phyloP scores from a whole-genome alignment of 352 stramenopile species.

The Phytophthora sansomeana region DNA sequence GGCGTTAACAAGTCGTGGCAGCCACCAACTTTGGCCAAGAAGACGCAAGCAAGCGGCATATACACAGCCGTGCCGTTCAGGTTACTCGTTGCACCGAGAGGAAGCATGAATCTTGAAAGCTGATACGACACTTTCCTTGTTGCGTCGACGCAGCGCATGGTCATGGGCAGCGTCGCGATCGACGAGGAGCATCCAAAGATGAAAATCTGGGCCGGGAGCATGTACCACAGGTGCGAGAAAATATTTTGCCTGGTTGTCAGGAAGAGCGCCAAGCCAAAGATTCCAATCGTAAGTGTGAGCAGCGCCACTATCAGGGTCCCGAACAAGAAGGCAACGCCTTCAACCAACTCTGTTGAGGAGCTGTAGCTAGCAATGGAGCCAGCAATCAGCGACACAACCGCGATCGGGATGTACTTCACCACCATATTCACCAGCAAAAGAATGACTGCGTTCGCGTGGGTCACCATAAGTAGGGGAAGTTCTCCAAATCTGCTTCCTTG shows the following conservation, averaged over 20 bases:
- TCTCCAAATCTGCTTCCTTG: constrained; percentile 53
- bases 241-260: constrained; percentile 67
- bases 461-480: constrained; percentile 75
- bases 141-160: constrained; percentile 75
- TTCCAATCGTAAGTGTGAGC: constrained; percentile 52
- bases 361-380: constrained; percentile 67
- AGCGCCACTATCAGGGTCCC: constrained; percentile 56
- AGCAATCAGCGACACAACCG: constrained; percentile 79
- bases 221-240: constrained; percentile 71
- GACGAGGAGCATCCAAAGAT: constrained; percentile 83
- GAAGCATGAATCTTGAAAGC: constrained; percentile 70
- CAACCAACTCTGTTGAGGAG: constrained; percentile 48
- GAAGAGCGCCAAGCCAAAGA: constrained; percentile 65
- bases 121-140: constrained; percentile 69
- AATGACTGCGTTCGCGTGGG: constrained; percentile 71
- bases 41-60: constrained; percentile 77
- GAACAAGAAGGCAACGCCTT: constrained; percentile 63
- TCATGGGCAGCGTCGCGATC: constrained; percentile 82
- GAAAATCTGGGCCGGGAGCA: constrained; percentile 80
- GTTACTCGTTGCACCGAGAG: constrained; percentile 75
- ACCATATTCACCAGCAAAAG: constrained; percentile 80
- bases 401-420: constrained; percentile 68
- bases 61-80: constrained; percentile 81
- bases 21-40: constrained; percentile 73
- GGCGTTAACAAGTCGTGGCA: constrained; percentile 61